phyloP scores from a whole-genome alignment of 2,329 filamentous ascomycete genomes.

The Neopestalotiopsis rosae region DNA sequence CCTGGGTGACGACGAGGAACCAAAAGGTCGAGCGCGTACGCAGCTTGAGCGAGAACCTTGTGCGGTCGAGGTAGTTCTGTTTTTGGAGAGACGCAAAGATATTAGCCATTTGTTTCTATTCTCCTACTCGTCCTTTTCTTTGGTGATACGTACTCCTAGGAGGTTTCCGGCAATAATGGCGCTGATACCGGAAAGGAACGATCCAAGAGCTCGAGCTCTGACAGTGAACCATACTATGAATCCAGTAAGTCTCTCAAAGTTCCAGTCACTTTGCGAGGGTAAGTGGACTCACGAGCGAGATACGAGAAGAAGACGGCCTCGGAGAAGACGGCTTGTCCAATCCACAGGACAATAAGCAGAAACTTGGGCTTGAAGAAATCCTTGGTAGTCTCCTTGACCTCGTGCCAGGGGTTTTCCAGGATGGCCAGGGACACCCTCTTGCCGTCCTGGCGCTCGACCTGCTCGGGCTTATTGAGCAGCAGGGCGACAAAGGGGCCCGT shows the following conservation, averaged over 20 bases:
- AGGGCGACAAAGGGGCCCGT: slow-evolving; percentile 68
- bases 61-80: slow-evolving; percentile 65
- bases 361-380: slow-evolving; percentile 67
- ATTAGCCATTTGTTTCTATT: neutral
- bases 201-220: slow-evolving; percentile 70
- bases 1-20: slow-evolving; percentile 61
- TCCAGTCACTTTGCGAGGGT: neutral
- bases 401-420: slow-evolving; percentile 57
- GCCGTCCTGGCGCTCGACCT: slow-evolving; percentile 71
- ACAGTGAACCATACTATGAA: slow-evolving; percentile 70
- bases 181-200: slow-evolving; percentile 72
- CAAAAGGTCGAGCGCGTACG: slow-evolving; percentile 62
- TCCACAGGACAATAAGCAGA: slow-evolving; percentile 68
- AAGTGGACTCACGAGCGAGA: slow-evolving; percentile 46
- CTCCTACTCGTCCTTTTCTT: neutral
- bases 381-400: slow-evolving; percentile 63
- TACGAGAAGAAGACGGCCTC: slow-evolving; percentile 79
- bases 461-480: slow-evolving; percentile 63
- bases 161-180: slow-evolving; percentile 70
- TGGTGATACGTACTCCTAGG: slow-evolving; percentile 55
- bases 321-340: slow-evolving; percentile 72
- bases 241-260: neutral
- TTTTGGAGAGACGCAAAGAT: neutral
- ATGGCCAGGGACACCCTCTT: slow-evolving; percentile 65
- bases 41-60: slow-evolving; percentile 55